Evolutionary conservation across 2,329 filamentous ascomycete species (phyloP), one percentile per base, ranked within the genome.

Genomic region (Kalmusia sp.): DNA sequence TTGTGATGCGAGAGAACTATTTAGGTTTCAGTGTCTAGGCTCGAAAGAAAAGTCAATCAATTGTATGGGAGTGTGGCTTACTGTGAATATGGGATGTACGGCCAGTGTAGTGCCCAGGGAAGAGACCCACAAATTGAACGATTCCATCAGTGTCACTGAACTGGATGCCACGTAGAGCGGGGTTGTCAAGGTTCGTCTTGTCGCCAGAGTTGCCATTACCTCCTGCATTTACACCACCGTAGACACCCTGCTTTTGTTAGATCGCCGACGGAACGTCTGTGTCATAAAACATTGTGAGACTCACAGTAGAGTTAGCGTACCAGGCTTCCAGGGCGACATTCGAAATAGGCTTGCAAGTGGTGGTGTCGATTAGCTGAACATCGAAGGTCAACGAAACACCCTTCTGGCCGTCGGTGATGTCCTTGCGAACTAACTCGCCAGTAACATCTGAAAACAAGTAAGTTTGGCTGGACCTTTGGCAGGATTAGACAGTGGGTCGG

Each of bases 311-410:
- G 38, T 54, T 54, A 25, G 50, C 56, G 39, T 62, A 57, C 81
- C 82, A 84, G 55, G 82, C 78, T 54, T 84, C 81, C 11, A 83
- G 62, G 34, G 74, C 78, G 14, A 77, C 73, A 40, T 78, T 67
- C 2, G 76, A 67, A 1, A 82, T 70, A 5, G 79, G 76, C 59
- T 81, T 68, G 67, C 81, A 84, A 3, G 80, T 83, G 19, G 73
- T 69, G 22, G 79, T 74, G 52, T 84, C 80, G 39, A 83, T 73
- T 31, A 84, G 68, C 64, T 83, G 81, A 53, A 80, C 72, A 59
- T 82, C 80, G 25, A 82, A 65, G 7, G 75, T 74, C 38, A 82
- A 66, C 28, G 76, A 73, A 33, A 84, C 69, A 40, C 81, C 82
- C 3, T 57, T 52, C 63, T 83, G 72, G 12, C 72, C 70, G 40